Percentiles rank a stretch among this genome's conserved stretches.
phyloP scores from a whole-genome alignment of 306 rosid genomes.

The Alnus rubra region DNA sequence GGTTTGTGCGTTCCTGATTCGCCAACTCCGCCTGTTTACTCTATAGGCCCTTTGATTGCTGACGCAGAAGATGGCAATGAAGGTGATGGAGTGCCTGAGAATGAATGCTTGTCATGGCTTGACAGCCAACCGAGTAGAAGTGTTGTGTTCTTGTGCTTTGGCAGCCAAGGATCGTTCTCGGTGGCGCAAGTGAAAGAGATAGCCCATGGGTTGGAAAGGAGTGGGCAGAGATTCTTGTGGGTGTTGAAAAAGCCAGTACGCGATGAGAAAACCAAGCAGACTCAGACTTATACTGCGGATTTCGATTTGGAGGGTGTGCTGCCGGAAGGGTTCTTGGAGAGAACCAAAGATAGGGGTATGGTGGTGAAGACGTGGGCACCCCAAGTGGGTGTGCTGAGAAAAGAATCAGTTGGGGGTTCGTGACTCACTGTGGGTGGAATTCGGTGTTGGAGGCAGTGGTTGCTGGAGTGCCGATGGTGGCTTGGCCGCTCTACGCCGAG shows the following conservation, averaged over 20 bases:
- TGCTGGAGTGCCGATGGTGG: conserved; percentile 36
- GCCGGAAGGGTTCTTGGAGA: conserved; percentile 4
- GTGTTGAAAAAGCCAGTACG: conserved; percentile 20
- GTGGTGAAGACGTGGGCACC: conserved; percentile 49
- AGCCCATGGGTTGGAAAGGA: conserved; percentile 30
- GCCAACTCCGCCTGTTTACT: conserved; percentile 31
- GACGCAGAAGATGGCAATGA: too few relatives aligned
- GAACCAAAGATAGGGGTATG: conserved; percentile 46
- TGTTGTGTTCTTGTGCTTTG: conserved; percentile 36
- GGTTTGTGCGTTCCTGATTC: conserved; percentile 24
- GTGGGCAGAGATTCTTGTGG: conserved; percentile 39
- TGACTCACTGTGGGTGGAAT: conserved; percentile 49
- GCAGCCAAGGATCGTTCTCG: conserved; percentile 34
- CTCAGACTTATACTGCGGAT: too few relatives aligned
- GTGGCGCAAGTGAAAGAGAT: conserved; percentile 22
- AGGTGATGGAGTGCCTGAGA: background rate
- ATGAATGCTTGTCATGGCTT: conserved; percentile 30
- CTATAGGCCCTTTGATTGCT: conserved; percentile 26
- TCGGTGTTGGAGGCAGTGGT: conserved; percentile 39
- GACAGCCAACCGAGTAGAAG: conserved; percentile 29
- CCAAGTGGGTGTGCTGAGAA: too few relatives aligned
- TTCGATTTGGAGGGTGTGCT: conserved; percentile 4
- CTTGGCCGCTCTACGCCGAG: conserved; percentile 47
- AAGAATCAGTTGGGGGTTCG: conserved; percentile 27
- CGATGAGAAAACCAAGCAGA: background rate